Evolutionary conservation across 192 early-diverging fungal genomes (phyloP).

Genomic region (Pecoramyces ruminantium): DNA sequence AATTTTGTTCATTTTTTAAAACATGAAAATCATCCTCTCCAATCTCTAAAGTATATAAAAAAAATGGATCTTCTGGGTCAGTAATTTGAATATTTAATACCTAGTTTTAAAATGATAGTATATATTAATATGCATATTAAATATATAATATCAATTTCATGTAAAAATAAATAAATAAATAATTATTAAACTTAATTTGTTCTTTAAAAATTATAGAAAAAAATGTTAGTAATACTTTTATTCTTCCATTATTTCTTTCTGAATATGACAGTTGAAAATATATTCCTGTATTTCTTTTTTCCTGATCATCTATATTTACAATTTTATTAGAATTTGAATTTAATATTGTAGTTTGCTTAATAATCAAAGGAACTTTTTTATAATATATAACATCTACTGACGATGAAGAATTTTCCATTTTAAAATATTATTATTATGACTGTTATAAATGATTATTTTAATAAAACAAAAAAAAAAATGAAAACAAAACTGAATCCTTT

Average conservation of each 20-base stretch:
- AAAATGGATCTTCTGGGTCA: constrained; percentile 23
- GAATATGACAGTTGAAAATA: background rate
- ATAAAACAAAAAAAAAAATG: too few relatives aligned
- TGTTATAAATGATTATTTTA: too few relatives aligned
- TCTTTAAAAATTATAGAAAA: too few relatives aligned
- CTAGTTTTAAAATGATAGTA: background rate
- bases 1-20: constrained; percentile 21
- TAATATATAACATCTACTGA: background rate
- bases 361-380: background rate
- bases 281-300: background rate
- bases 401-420: background rate
- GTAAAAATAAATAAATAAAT: too few relatives aligned
- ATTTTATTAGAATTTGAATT: background rate
- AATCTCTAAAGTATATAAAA: constrained; percentile 21
- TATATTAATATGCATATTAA: too few relatives aligned
- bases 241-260: background rate
- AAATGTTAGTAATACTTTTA: background rate
- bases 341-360: background rate
- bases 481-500: too few relatives aligned
- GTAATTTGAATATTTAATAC: constrained; percentile 21
- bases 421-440: too few relatives aligned
- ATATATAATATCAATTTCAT: too few relatives aligned
- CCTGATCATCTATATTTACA: background rate
- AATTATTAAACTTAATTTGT: too few relatives aligned
- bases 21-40: constrained; percentile 30